These are phyloP conservation scores for Cicer bijugum DNA, from an alignment of 306 rosid species.

Conservation along the genomic window DNA sequence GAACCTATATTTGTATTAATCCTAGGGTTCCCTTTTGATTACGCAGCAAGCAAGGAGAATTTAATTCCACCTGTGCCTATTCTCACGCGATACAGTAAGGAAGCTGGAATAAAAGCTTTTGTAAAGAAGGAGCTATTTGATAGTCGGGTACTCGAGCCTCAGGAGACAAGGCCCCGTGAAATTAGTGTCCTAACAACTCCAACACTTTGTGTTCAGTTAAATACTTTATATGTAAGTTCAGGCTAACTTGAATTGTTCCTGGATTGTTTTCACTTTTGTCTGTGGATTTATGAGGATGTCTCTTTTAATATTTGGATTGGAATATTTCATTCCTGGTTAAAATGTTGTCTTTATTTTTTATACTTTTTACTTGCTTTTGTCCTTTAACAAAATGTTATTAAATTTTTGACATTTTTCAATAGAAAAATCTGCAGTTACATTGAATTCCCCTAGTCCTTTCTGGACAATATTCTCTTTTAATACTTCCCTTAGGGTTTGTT, in stretches of 20 bases:
- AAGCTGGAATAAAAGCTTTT: constrained; percentile 95
- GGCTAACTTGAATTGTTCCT: constrained; percentile 34
- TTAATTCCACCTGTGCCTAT: constrained; percentile 88
- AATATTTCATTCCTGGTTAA: neutral
- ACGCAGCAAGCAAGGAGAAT: constrained; percentile 89
- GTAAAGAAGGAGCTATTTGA: constrained; percentile 96
- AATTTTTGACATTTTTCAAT: constrained; percentile 12
- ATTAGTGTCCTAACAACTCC: constrained; percentile 76
- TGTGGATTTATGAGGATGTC: neutral
- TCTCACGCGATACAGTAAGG: constrained; percentile 89
- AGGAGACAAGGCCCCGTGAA: constrained; percentile 75
- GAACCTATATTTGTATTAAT: constrained; percentile 37
- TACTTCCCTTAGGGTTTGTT: neutral
- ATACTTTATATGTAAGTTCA: constrained; percentile 88
- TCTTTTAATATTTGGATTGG: constrained; percentile 8
- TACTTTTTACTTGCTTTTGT: constrained; percentile 16
- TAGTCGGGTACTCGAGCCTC: constrained; percentile 81
- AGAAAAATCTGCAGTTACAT: constrained; percentile 25
- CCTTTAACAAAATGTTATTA: constrained; percentile 5
- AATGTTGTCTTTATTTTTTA: constrained; percentile 37
- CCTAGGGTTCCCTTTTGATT: constrained; percentile 44
- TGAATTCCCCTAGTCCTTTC: neutral
- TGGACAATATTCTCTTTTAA: neutral
- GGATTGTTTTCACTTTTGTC: constrained; percentile 25
- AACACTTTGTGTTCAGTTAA: constrained; percentile 88